Evolutionary conservation across 1,284 basidiomycete species (phyloP).

Genomic region (Trametes pubescens): DNA sequence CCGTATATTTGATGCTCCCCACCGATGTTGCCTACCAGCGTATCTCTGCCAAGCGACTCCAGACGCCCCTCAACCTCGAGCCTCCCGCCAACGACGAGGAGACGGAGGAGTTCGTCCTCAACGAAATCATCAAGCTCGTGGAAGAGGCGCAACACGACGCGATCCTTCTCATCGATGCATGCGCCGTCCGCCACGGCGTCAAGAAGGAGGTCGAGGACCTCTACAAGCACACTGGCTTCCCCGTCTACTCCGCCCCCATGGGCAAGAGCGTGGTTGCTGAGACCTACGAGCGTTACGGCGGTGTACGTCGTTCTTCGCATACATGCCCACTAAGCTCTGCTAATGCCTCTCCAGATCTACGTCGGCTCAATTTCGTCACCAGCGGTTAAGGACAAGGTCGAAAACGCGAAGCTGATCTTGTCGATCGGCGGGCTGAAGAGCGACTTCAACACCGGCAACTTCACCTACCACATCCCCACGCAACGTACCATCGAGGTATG

Average conservation of each 20-base stretch:
- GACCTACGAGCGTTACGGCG: conserved; percentile 85
- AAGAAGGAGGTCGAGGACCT: conserved; percentile 76
- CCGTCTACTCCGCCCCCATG: conserved; percentile 88
- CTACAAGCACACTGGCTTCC: conserved; percentile 74
- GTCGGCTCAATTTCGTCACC: conserved; percentile 82
- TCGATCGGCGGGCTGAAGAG: conserved; percentile 83
- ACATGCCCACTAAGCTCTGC: conserved; percentile 12
- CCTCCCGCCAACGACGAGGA: conserved; percentile 63
- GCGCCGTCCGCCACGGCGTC: conserved; percentile 83
- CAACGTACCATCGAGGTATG: conserved; percentile 69
- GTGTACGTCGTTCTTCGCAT: conserved; percentile 58
- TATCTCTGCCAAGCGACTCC: conserved; percentile 72
- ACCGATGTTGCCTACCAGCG: conserved; percentile 82
- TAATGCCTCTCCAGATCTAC: conserved; percentile 65
- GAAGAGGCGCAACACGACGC: conserved; percentile 70
- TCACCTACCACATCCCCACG: conserved; percentile 75
- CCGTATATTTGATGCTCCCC: conserved; percentile 90
- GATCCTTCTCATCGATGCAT: conserved; percentile 89
- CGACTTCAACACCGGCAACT: conserved; percentile 94
- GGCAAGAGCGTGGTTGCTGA: conserved; percentile 88
- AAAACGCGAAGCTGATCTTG: conserved; percentile 85
- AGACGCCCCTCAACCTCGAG: conserved; percentile 64
- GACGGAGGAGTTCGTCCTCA: conserved; percentile 76
- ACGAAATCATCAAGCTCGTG: conserved; percentile 74
- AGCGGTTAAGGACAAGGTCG: conserved; percentile 78